Conservation (phyloP, 805 yeast species). For the Saccharomycopsis sp. region DNA sequence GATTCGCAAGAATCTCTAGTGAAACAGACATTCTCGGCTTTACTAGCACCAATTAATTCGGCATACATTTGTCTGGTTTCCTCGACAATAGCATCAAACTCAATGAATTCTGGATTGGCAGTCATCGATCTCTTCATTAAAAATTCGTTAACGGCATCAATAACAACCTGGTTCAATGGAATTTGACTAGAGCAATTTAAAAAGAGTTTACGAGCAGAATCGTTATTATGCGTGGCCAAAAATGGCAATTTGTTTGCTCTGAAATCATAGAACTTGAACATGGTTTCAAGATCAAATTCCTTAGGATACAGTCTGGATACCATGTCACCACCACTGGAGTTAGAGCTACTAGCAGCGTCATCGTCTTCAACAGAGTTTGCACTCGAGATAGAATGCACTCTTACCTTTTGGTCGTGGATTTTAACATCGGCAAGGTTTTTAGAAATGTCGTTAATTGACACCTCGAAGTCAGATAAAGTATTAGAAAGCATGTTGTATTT, state of each 20-base stretch:
- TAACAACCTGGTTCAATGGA: constrained; percentile 9
- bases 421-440: not conserved
- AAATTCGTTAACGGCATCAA: constrained; percentile 10
- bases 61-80: constrained; percentile 17
- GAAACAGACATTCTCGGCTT: constrained; percentile 10
- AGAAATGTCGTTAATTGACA: constrained; percentile 1
- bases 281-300: not conserved
- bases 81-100: constrained; percentile 13
- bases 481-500: not conserved
- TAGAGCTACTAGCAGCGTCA: not conserved
- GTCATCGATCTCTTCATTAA: constrained; percentile 6
- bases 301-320: not conserved
- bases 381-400: not conserved
- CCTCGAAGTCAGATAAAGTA: not conserved
- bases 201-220: constrained; percentile 3
- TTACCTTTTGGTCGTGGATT: not conserved
- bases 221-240: not conserved
- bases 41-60: constrained; percentile 1
- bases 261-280: constrained; percentile 1
- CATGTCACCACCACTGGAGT: not conserved
- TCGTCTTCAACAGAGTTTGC: not conserved
- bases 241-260: not conserved
- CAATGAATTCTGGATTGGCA: constrained; percentile 16
- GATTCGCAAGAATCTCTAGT: constrained; percentile 20
- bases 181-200: constrained; percentile 18